A percentile compares a stretch with the other conserved stretches of the same genome.
Conservation (phyloP, 208 protist species). For the Tritrichomonas foetus region DNA sequence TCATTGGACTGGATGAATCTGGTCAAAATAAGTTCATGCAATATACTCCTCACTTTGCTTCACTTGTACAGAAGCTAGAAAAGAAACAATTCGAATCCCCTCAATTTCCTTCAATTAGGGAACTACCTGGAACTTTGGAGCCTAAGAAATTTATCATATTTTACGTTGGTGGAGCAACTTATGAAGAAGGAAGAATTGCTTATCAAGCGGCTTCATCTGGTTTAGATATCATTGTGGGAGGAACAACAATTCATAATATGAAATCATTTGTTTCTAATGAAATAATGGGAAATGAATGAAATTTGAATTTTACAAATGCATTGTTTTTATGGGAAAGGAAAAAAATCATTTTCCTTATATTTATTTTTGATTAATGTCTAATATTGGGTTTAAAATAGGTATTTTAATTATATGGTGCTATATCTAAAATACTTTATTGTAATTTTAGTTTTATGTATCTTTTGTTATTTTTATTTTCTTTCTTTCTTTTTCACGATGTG, state of each 20-base stretch:
- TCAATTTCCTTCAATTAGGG: neutral
- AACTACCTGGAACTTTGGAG: neutral
- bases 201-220: neutral
- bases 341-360: too few species aligned
- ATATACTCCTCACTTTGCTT: neutral
- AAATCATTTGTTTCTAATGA: neutral
- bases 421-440: too few species aligned
- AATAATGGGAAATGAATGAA: too few species aligned
- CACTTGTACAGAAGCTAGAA: neutral
- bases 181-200: neutral
- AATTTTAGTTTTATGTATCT: too few species aligned
- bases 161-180: conserved; percentile 2
- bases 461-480: too few species aligned
- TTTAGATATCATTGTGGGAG: neutral
- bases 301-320: too few species aligned
- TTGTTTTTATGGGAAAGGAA: too few species aligned
- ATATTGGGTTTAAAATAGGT: too few species aligned
- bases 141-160: neutral
- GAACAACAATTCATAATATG: conserved; percentile 26
- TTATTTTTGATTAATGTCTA: too few species aligned
- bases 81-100: neutral
- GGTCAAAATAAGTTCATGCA: neutral
- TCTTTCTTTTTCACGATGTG: too few species aligned
- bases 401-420: too few species aligned
- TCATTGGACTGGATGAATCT: neutral